phyloP scores from a whole-genome alignment of 2,329 filamentous ascomycete genomes.

The Colletotrichum karsti region DNA sequence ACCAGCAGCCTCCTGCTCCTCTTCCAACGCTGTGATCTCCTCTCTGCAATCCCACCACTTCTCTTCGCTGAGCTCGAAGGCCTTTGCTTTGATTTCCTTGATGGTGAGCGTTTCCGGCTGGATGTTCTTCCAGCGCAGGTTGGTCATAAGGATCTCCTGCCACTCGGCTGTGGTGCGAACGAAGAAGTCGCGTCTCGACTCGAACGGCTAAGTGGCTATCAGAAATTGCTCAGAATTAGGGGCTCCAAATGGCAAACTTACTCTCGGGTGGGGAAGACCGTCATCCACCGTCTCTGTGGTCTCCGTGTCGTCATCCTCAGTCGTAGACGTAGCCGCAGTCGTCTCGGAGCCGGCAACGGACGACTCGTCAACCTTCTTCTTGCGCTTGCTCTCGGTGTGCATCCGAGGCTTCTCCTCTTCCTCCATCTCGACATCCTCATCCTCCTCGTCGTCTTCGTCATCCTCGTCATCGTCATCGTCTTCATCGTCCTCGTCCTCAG shows the following conservation, averaged over 20 bases:
- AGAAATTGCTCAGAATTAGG: background rate
- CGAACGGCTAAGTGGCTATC: constrained; percentile 74
- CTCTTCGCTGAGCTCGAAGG: constrained; percentile 90
- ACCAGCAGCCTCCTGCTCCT: constrained; percentile 94
- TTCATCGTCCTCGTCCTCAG: constrained; percentile 67
- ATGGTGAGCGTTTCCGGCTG: constrained; percentile 74
- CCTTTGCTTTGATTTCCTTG: constrained; percentile 93
- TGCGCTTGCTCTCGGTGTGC: constrained; percentile 63
- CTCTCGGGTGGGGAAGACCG: constrained; percentile 75
- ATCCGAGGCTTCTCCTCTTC: constrained; percentile 51
- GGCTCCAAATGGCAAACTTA: constrained; percentile 39
- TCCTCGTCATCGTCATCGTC: constrained; percentile 65
- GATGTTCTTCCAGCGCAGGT: constrained; percentile 72
- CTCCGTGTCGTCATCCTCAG: constrained; percentile 57
- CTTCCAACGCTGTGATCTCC: constrained; percentile 89
- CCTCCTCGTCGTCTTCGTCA: constrained; percentile 60
- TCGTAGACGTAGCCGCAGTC: constrained; percentile 36
- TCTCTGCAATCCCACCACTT: constrained; percentile 99
- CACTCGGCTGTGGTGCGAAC: constrained; percentile 86
- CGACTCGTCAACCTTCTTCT: constrained; percentile 59
- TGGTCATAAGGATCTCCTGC: constrained; percentile 87
- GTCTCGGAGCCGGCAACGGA: constrained; percentile 35
- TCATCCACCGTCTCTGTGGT: constrained; percentile 70
- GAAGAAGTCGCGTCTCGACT: constrained; percentile 92
- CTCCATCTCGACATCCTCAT: constrained; percentile 59